A percentile compares a stretch with the other conserved stretches of the same genome.
Evolutionary conservation across 441 rosid species (phyloP).

Genomic region (Populus hybrid): DNA sequence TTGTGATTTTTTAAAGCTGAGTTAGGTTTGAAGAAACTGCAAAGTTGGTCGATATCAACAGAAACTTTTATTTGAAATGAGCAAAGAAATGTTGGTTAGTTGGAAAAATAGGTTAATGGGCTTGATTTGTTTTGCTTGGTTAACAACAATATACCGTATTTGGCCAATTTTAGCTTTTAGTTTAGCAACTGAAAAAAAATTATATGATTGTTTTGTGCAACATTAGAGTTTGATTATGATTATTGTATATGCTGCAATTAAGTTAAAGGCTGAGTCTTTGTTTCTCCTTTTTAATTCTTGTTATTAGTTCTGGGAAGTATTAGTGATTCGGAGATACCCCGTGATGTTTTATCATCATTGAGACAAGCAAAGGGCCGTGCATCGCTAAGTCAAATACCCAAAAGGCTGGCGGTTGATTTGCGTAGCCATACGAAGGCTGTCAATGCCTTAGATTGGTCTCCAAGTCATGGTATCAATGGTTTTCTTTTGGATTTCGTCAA

Average conservation of each 20-base stretch:
- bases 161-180: background rate
- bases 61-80: background rate
- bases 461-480: slow-evolving; percentile 54
- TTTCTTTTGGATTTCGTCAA: background rate
- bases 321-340: slow-evolving; percentile 40
- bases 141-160: background rate
- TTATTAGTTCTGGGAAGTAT: slow-evolving; percentile 63
- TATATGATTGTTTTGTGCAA: background rate
- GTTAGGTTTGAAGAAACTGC: background rate
- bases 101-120: background rate
- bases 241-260: background rate
- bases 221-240: background rate
- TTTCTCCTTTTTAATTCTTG: slow-evolving; percentile 7
- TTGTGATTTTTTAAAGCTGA: background rate
- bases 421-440: slow-evolving; percentile 63
- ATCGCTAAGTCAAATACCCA: slow-evolving; percentile 35
- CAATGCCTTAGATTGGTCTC: slow-evolving; percentile 73
- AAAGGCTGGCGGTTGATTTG: slow-evolving; percentile 46
- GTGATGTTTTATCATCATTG: slow-evolving; percentile 38
- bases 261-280: slow-evolving; percentile 1
- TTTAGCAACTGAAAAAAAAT: background rate
- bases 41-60: background rate
- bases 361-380: slow-evolving; percentile 29
- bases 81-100: background rate
- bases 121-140: background rate